Evolutionary conservation across 2,329 filamentous ascomycete species (phyloP), one percentile per base, ranked within the genome.

Genomic region (Paracoccidioides lutzii): DNA sequence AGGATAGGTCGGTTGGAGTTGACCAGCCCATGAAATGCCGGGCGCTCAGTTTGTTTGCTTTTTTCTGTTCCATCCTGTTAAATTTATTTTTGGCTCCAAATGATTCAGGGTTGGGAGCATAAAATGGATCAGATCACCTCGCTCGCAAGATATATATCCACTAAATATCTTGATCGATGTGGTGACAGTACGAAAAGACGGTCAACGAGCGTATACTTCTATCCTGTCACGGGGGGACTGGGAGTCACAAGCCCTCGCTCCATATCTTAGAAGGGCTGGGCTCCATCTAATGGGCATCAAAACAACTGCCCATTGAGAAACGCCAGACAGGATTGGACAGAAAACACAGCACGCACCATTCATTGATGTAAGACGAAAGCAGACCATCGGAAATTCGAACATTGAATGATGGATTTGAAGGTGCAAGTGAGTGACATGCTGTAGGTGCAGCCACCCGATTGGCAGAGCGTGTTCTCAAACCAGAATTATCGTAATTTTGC

Each of bases 1-100:
- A 40, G 52, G 52, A 53, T 44, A 46, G 32, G 41, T 32, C 45
- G 41, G n/a, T 10, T 38, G 52, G 43, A 7, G 33, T 45, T 52
- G 49, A 32, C 38, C 22, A 28, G 52, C 28, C 12, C 40, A 46
- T 53, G 32, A 9, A 53, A 37, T 4, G 44, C 33, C 41, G 41
- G 52, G 41, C 35, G 32, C 42, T 44, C 41, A 5, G 12, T 12
- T 7, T 37, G 33, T 44, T 53, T 44, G 41, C 52, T 53, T 53
- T 53, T 53, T 53, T 44, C 30, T 12, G 12, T 15, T 22, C 40
- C 32, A 53, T 53, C 28, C 10, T 40, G 41, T 41, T 22, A 14
- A 35, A 28, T 41, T 53, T 53, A 52, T 52, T 52, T 52, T 52
- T 52, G 49, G 49, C 35, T 52, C 41, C 49, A 42, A 42, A 42